Conservation (phyloP, 2,329 filamentous ascomycete genomes). For the Knufia petricola region DNA sequence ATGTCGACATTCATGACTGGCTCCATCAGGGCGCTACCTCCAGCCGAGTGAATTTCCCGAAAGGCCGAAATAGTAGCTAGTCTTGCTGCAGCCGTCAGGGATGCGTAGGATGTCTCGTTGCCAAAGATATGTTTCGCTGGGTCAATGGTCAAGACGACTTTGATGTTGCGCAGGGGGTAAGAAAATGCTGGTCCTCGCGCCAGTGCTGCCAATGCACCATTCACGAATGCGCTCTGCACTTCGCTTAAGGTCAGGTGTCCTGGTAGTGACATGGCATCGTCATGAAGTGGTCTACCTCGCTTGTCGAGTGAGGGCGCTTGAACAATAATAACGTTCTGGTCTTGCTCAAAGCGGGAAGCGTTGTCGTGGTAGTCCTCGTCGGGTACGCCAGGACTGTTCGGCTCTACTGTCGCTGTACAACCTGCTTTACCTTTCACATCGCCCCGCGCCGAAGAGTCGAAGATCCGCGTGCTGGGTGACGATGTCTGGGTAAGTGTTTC, state of each 20-base stretch:
- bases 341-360: conserved; percentile 38
- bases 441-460: conserved; percentile 64
- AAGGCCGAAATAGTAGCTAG: conserved; percentile 62
- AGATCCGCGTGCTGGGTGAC: conserved; percentile 49
- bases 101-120: conserved; percentile 56
- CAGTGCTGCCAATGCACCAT: conserved; percentile 73
- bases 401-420: conserved; percentile 60
- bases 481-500: conserved; percentile 61
- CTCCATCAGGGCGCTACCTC: conserved; percentile 64
- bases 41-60: conserved; percentile 46
- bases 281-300: conserved; percentile 28
- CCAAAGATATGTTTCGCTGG: conserved; percentile 55
- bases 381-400: conserved; percentile 34
- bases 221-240: conserved; percentile 52
- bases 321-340: conserved; percentile 62
- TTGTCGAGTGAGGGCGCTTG: conserved; percentile 42
- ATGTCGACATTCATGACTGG: conserved; percentile 89
- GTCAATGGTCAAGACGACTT: conserved; percentile 61
- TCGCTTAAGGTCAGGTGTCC: conserved; percentile 42
- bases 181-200: conserved; percentile 72
- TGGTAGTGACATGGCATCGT: conserved; percentile 43
- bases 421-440: conserved; percentile 69
- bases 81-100: conserved; percentile 56
- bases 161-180: conserved; percentile 69
- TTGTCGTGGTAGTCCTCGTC: conserved; percentile 23